These are phyloP conservation scores for Coccomyxa sp. DNA, from an alignment of 139 green algal species.

Conservation along the genomic window DNA sequence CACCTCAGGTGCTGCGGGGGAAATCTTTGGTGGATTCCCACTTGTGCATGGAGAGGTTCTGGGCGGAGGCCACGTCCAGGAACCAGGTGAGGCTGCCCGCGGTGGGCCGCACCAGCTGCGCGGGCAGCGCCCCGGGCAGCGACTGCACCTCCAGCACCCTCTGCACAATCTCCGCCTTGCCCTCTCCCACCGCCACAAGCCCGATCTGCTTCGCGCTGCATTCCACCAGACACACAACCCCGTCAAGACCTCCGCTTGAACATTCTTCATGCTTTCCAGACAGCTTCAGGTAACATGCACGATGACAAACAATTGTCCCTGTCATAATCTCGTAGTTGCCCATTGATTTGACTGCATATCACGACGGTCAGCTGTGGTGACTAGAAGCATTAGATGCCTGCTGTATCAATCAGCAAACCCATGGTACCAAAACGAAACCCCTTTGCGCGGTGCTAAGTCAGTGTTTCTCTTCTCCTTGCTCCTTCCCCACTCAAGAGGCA, in stretches of 20 bases:
- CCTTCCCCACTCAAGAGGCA: too few relatives aligned
- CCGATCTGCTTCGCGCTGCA: conserved; percentile 28
- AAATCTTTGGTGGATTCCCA: conserved; percentile 54
- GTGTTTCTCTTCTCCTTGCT: too few relatives aligned
- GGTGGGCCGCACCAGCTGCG: conserved; percentile 77
- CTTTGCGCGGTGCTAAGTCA: too few relatives aligned
- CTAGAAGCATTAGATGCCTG: too few relatives aligned
- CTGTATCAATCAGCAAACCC: too few relatives aligned
- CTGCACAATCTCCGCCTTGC: conserved; percentile 87
- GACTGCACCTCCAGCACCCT: conserved; percentile 79
- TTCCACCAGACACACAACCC: not conserved
- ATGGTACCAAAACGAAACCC: too few relatives aligned
- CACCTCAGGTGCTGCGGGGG: conserved; percentile 6
- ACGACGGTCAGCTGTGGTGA: too few relatives aligned
- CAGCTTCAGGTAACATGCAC: too few relatives aligned
- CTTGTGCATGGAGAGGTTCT: conserved; percentile 45
- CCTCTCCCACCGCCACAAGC: conserved; percentile 59
- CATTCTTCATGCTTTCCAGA: not conserved
- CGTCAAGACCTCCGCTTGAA: not conserved
- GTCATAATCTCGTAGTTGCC: not conserved
- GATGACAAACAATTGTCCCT: not conserved
- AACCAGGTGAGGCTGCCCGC: conserved; percentile 49
- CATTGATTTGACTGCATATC: too few relatives aligned
- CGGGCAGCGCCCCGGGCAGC: conserved; percentile 81
- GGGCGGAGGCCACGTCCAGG: conserved; percentile 46